Percentiles rank a stretch among this genome's conserved stretches.
phyloP scores from a whole-genome alignment of 495 filamentous ascomycete genomes.

The Cladorrhinum samala region DNA sequence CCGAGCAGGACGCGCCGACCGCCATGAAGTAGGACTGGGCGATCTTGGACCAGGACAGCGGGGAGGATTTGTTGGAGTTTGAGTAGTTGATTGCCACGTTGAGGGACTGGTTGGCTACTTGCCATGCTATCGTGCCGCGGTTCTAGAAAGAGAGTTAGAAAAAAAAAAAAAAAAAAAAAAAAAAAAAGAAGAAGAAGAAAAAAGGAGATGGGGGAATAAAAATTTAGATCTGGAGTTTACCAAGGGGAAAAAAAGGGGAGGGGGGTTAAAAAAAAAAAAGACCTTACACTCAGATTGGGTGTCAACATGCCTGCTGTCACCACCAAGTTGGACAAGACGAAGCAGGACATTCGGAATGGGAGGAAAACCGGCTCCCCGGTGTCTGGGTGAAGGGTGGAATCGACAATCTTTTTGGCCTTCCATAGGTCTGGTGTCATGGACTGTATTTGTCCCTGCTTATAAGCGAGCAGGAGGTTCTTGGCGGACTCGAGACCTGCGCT shows the following conservation, averaged over 20 bases:
- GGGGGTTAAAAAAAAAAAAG: conserved; percentile 8
- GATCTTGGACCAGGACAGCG: conserved; percentile 71
- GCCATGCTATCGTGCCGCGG: conserved; percentile 85
- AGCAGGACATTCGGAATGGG: conserved; percentile 95
- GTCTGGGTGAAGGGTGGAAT: conserved; percentile 94
- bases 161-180: no score
- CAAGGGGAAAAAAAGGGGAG: neutral
- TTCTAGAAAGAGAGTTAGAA: conserved; percentile 45
- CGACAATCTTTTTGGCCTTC: conserved; percentile 92
- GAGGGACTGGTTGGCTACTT: conserved; percentile 93
- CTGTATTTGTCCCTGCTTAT: conserved; percentile 71
- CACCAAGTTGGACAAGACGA: conserved; percentile 86
- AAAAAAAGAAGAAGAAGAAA: no score
- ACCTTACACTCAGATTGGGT: conserved; percentile 62
- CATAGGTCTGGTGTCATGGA: conserved; percentile 87
- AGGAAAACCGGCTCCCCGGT: conserved; percentile 88
- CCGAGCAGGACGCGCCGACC: conserved; percentile 85
- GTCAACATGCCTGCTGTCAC: conserved; percentile 99
- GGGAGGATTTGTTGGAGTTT: conserved; percentile 95
- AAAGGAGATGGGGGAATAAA: no score
- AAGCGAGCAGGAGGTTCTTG: conserved; percentile 66
- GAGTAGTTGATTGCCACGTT: conserved; percentile 96
- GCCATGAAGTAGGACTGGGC: conserved; percentile 86
- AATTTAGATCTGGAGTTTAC: conserved; percentile 10
- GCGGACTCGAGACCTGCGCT: conserved; percentile 71